Evolutionary conservation across 805 yeast species (phyloP).

Genomic region (Schizosaccharomyces osmophilus): DNA sequence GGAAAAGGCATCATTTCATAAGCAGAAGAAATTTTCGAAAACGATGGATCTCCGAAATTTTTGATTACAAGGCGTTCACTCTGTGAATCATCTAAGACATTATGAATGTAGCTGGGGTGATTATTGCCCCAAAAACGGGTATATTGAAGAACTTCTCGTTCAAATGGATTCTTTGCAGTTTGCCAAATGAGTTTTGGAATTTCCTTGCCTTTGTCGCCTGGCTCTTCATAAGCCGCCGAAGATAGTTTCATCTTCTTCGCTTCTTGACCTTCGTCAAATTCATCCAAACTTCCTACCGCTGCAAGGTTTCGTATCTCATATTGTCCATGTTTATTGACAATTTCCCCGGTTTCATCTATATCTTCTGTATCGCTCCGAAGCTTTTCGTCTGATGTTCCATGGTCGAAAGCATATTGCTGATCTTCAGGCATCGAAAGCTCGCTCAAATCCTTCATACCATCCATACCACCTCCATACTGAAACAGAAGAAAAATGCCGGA

Average conservation of each 20-base stretch:
- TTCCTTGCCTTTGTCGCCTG: neutral
- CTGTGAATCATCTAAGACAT: neutral
- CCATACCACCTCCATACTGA: neutral
- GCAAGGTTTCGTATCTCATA: no score
- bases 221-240: neutral
- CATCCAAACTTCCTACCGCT: no score
- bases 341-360: no score
- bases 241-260: neutral
- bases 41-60: neutral
- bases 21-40: slow-evolving; percentile 31
- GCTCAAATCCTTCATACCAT: neutral
- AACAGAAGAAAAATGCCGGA: neutral
- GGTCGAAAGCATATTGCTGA: no score
- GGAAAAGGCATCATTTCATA: slow-evolving; percentile 52
- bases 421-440: neutral
- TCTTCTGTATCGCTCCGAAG: no score
- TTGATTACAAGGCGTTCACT: neutral
- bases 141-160: neutral
- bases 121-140: neutral
- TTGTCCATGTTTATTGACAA: no score
- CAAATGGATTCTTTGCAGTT: neutral
- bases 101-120: neutral
- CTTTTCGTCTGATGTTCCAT: no score
- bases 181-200: neutral
- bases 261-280: neutral